phyloP scores from a whole-genome alignment of 2,329 filamentous ascomycete genomes.

The Penicillium janthinellum region DNA sequence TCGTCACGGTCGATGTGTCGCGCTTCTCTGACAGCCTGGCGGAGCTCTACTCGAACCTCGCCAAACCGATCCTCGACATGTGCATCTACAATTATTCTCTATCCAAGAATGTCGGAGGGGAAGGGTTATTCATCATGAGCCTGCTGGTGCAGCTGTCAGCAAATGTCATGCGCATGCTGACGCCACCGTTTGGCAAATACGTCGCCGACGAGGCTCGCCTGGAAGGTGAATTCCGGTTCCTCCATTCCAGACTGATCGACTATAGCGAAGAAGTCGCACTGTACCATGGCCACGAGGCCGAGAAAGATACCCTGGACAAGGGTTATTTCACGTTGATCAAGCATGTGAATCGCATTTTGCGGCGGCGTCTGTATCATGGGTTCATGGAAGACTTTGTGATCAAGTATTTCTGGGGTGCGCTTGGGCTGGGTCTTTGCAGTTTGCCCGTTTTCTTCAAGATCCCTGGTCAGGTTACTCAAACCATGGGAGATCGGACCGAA shows the following conservation, averaged over 20 bases:
- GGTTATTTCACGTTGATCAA: slow-evolving; percentile 99
- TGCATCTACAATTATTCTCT: slow-evolving; percentile 94
- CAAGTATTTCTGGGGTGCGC: slow-evolving; percentile 97
- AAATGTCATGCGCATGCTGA: slow-evolving; percentile 88
- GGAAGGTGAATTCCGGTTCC: slow-evolving; percentile 94
- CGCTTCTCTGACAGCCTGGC: slow-evolving; percentile 95
- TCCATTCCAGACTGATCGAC: slow-evolving; percentile 92
- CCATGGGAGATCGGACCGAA: slow-evolving; percentile 59
- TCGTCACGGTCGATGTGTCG: slow-evolving; percentile 94
- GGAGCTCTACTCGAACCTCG: slow-evolving; percentile 93
- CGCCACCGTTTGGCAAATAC: slow-evolving; percentile 95
- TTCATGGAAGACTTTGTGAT: slow-evolving; percentile 99
- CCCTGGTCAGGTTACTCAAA: slow-evolving; percentile 64
- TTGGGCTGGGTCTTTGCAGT: slow-evolving; percentile 89
- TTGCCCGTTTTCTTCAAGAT: slow-evolving; percentile 95
- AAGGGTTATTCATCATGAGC: slow-evolving; percentile 94
- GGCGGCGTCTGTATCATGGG: slow-evolving; percentile 91
- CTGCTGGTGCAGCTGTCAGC: slow-evolving; percentile 91
- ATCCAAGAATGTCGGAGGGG: slow-evolving; percentile 91
- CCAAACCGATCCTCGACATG: slow-evolving; percentile 93
- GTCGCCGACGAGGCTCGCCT: slow-evolving; percentile 93
- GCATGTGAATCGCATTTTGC: slow-evolving; percentile 93
- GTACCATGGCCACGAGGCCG: slow-evolving; percentile 86
- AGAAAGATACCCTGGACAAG: slow-evolving; percentile 96
- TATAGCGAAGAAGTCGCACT: slow-evolving; percentile 94